phyloP scores from a whole-genome alignment of 169 alveolate species.

The Babesia divergens region DNA sequence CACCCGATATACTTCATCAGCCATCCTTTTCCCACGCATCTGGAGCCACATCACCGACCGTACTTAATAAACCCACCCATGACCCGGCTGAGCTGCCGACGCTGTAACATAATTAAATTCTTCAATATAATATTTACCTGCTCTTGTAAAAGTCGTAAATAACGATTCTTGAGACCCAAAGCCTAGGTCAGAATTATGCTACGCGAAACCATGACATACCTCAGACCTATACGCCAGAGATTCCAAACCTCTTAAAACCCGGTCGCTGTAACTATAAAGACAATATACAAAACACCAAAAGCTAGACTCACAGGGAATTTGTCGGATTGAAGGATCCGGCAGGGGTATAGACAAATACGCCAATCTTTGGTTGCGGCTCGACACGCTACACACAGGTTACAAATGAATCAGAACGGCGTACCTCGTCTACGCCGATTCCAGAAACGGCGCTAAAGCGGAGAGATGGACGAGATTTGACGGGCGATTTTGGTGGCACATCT shows the following conservation, averaged over 20 bases:
- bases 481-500: no score
- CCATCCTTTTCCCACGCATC: conserved; percentile 20
- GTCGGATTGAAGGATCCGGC: conserved; percentile 47
- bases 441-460: conserved; percentile 4
- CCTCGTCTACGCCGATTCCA: conserved; percentile 33
- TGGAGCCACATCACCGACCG: not conserved
- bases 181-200: not conserved
- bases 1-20: not conserved
- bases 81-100: conserved; percentile 22
- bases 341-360: conserved; percentile 55
- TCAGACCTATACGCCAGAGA: conserved; percentile 9
- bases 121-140: not conserved
- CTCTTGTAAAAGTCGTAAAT: conserved; percentile 2
- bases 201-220: not conserved
- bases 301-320: conserved; percentile 15
- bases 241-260: conserved; percentile 41
- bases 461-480: no score
- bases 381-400: conserved; percentile 36
- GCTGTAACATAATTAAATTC: not conserved
- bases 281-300: not conserved
- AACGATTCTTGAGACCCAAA: not conserved
- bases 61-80: not conserved
- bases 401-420: not conserved
- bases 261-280: conserved; percentile 28
- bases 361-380: conserved; percentile 49